phyloP scores from a whole-genome alignment of 176 grass and related monocot species.

The Eremochloa ophiuroides region DNA sequence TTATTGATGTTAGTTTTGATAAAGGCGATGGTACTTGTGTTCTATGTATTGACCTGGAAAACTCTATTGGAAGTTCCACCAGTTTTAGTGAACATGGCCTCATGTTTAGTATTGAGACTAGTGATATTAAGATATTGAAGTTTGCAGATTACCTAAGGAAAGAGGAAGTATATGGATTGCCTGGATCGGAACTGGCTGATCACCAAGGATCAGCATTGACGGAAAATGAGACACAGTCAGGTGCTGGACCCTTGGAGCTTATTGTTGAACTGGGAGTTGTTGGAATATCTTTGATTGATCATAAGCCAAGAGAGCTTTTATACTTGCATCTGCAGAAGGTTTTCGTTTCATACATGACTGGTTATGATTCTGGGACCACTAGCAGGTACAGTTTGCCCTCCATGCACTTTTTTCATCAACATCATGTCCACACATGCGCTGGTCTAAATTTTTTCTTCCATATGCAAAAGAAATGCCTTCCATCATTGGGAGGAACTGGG shows the following conservation, averaged over 20 bases:
- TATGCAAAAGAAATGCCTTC: slow-evolving; percentile 5
- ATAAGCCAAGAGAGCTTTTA: slow-evolving; percentile 82
- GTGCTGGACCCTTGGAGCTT: slow-evolving; percentile 65
- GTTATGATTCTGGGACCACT: slow-evolving; percentile 77
- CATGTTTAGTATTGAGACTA: slow-evolving; percentile 55
- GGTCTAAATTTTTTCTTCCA: not conserved
- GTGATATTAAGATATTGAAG: slow-evolving; percentile 65
- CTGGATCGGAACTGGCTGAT: slow-evolving; percentile 34
- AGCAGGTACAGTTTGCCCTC: slow-evolving; percentile 57
- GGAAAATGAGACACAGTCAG: slow-evolving; percentile 41
- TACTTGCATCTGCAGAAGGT: slow-evolving; percentile 88
- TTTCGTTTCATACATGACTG: slow-evolving; percentile 82
- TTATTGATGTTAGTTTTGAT: slow-evolving; percentile 61
- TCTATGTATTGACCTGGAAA: slow-evolving; percentile 63
- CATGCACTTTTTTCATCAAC: not conserved
- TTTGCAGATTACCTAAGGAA: slow-evolving; percentile 53
- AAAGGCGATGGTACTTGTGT: slow-evolving; percentile 42
- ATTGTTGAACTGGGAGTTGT: slow-evolving; percentile 91
- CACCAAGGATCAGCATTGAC: slow-evolving; percentile 17
- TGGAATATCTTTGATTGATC: slow-evolving; percentile 91
- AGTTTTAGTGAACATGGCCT: slow-evolving; percentile 58
- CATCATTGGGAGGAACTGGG: not conserved
- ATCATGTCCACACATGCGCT: not conserved
- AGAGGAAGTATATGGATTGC: slow-evolving; percentile 17
- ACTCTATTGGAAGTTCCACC: slow-evolving; percentile 33